A percentile compares a stretch with the other conserved stretches of the same genome.
These are phyloP conservation scores for Syncephalastrum contaminatum DNA, from an alignment of 371 early-diverging fungal genomes.

Conservation along the genomic window DNA sequence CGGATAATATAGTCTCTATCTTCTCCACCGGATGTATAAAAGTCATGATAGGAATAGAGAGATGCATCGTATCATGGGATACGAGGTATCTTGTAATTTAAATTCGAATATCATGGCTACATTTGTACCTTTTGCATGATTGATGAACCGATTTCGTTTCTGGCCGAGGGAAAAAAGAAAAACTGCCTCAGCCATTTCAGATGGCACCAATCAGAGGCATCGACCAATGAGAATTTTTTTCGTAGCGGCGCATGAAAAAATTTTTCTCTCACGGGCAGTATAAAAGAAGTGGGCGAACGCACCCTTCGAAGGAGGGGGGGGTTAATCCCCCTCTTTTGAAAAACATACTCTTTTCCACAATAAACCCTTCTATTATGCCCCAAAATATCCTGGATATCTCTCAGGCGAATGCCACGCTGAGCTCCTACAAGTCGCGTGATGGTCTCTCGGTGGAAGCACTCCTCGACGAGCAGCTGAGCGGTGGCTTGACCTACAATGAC, in stretches of 20 bases:
- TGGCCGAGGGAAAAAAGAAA: not conserved
- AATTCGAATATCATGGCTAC: not conserved
- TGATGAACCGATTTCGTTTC: no score
- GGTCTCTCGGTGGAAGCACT: conserved; percentile 77
- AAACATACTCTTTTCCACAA: conserved; percentile 17
- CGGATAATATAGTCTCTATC: no score
- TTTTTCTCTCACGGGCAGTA: conserved; percentile 12
- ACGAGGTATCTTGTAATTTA: no score
- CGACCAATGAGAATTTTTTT: no score
- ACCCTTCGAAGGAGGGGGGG: conserved; percentile 27
- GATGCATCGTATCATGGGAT: no score
- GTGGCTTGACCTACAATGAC: conserved; percentile 97
- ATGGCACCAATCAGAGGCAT: no score
- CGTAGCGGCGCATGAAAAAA: conserved; percentile 4
- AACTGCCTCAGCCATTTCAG: no score
- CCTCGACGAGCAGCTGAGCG: conserved; percentile 68
- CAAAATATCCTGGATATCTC: conserved; percentile 40
- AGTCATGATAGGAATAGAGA: no score
- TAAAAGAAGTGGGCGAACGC: conserved; percentile 13
- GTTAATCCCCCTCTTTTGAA: conserved; percentile 17
- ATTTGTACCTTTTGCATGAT: not conserved
- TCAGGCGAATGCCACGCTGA: conserved; percentile 42
- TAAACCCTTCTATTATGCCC: conserved; percentile 15
- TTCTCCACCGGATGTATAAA: no score
- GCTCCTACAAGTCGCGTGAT: conserved; percentile 56